phyloP scores from a whole-genome alignment of 2,329 filamentous ascomycete species.

The Ophiostoma angusticollis region DNA sequence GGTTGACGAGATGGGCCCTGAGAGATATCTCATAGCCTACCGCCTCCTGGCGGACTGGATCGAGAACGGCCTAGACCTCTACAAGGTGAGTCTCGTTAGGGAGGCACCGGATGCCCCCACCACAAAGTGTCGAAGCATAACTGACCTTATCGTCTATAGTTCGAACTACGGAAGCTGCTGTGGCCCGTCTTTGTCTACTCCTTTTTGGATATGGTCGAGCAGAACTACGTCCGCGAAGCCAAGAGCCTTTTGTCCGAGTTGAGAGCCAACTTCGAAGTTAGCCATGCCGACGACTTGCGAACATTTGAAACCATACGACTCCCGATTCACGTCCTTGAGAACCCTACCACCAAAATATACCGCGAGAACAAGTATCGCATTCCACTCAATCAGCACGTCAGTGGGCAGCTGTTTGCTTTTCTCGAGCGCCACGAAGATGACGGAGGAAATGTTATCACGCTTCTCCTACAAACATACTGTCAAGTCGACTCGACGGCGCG shows the following conservation, averaged over 20 bases:
- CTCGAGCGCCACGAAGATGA: conserved; percentile 75
- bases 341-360: conserved; percentile 68
- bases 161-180: conserved; percentile 73
- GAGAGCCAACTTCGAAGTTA: conserved; percentile 55
- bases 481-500: conserved; percentile 44
- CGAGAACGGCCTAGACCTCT: conserved; percentile 83
- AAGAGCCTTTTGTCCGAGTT: conserved; percentile 60
- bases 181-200: conserved; percentile 96
- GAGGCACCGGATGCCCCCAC: no score
- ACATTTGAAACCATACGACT: conserved; percentile 61
- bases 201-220: conserved; percentile 64
- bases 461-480: conserved; percentile 53
- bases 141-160: conserved; percentile 32
- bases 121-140: not conserved
- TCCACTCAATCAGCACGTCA: conserved; percentile 75
- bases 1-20: conserved; percentile 57
- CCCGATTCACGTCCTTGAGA: conserved; percentile 65
- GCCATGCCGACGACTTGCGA: conserved; percentile 71
- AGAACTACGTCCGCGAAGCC: conserved; percentile 59
- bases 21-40: conserved; percentile 67
- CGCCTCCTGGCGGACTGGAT: conserved; percentile 68
- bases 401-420: conserved; percentile 72
- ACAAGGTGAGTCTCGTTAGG: conserved; percentile 57
- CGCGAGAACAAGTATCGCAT: conserved; percentile 78
- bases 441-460: conserved; percentile 65